These are phyloP conservation scores for Kwoniella bestiolae DNA, from an alignment of 768 basidiomycete species.

Conservation along the genomic window DNA sequence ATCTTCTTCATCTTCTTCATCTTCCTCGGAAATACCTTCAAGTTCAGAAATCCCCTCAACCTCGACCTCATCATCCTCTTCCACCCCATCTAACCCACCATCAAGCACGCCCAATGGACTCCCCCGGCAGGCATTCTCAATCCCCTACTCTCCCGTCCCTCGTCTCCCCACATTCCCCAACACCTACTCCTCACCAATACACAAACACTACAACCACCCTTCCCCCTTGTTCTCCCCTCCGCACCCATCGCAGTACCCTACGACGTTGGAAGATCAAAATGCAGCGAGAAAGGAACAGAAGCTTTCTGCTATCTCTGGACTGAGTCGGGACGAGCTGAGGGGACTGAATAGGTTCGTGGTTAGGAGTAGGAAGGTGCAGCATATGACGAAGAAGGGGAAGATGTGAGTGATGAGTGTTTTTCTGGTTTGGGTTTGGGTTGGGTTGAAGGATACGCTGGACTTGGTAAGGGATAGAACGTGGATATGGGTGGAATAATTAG, in stretches of 20 bases:
- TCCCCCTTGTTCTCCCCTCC: conserved; percentile 34
- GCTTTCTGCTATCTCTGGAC: conserved; percentile 43
- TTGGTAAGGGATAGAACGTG: neutral
- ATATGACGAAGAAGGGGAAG: conserved; percentile 95
- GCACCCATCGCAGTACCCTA: conserved; percentile 18
- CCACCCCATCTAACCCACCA: neutral
- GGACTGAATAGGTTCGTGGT: conserved; percentile 57
- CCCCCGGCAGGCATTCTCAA: conserved; percentile 16
- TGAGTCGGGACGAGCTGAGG: conserved; percentile 54
- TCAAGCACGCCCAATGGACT: neutral
- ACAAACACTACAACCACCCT: conserved; percentile 49
- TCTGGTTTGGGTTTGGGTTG: neutral
- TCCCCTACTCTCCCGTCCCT: conserved; percentile 26
- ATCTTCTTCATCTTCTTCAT: conserved; percentile 16
- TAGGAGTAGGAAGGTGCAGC: conserved; percentile 65
- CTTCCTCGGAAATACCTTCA: conserved; percentile 5
- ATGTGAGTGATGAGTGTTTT: too few relatives aligned
- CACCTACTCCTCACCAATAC: conserved; percentile 25
- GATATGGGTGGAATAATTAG: neutral
- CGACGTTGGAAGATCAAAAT: conserved; percentile 27
- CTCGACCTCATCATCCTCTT: conserved; percentile 10
- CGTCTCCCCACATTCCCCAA: conserved; percentile 22
- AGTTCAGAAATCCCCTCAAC: conserved; percentile 13
- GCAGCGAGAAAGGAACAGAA: conserved; percentile 25
- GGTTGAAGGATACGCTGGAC: too few relatives aligned